These are phyloP conservation scores for Erodium trifolium DNA, from an alignment of 441 rosid species.

Conservation along the genomic window DNA sequence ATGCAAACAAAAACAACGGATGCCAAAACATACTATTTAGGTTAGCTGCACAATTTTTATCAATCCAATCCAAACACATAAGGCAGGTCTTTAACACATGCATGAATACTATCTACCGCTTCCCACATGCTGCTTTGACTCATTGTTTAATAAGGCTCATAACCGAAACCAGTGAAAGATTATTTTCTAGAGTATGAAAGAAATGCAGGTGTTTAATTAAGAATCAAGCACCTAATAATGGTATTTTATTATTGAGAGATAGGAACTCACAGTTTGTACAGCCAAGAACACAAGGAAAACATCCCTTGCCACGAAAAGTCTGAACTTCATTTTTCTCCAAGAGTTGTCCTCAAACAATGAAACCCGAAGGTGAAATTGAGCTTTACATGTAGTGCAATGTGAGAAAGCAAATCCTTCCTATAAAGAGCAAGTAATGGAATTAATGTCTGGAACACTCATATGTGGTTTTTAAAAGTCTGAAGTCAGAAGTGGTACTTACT, in stretches of 20 bases:
- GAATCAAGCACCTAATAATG: neutral
- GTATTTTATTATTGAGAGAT: neutral
- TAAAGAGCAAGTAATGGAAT: neutral
- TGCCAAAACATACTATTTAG: neutral
- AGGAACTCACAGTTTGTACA: slow-evolving; percentile 40
- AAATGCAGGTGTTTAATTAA: neutral
- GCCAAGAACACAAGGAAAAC: slow-evolving; percentile 83
- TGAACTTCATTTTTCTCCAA: slow-evolving; percentile 82
- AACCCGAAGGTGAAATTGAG: slow-evolving; percentile 72
- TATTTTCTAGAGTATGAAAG: neutral
- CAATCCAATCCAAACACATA: neutral
- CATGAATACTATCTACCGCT: neutral
- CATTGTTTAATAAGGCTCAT: neutral
- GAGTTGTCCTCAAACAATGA: slow-evolving; percentile 68
- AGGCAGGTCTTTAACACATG: neutral
- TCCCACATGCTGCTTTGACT: neutral
- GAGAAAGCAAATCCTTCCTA: slow-evolving; percentile 94
- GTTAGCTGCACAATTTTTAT: neutral
- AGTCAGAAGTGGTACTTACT: slow-evolving; percentile 30
- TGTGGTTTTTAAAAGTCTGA: neutral
- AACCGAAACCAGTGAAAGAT: neutral
- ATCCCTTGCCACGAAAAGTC: slow-evolving; percentile 92
- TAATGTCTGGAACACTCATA: neutral
- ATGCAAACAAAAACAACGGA: neutral
- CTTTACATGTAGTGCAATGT: slow-evolving; percentile 89